These are phyloP conservation scores for Suillus lakei DNA, from an alignment of 768 basidiomycete species.

Conservation along the genomic window DNA sequence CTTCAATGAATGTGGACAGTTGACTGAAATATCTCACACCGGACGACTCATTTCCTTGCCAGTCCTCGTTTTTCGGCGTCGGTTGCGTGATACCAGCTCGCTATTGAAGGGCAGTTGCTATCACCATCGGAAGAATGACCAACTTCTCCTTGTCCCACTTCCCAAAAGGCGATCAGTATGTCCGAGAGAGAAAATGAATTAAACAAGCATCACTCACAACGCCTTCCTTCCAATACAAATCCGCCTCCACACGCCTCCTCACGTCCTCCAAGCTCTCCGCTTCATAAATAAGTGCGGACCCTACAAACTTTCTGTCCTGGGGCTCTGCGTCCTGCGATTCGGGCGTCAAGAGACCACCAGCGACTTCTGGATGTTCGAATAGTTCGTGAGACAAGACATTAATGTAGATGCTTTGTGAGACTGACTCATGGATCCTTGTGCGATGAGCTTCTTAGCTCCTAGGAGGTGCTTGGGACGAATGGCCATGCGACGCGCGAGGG, in stretches of 20 bases:
- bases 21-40: background rate
- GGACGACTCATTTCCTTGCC: background rate
- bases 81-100: conserved; percentile 27
- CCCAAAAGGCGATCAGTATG: conserved; percentile 4
- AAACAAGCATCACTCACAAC: conserved; percentile 41
- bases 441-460: conserved; percentile 44
- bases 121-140: conserved; percentile 49
- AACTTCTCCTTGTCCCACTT: conserved; percentile 66
- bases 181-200: background rate
- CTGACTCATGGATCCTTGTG: conserved; percentile 57
- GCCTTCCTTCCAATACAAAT: conserved; percentile 46
- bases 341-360: conserved; percentile 61
- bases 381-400: conserved; percentile 14
- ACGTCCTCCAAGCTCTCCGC: conserved; percentile 55
- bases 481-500: conserved; percentile 58
- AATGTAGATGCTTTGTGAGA: conserved; percentile 3
- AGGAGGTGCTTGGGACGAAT: conserved; percentile 59
- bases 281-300: conserved; percentile 61
- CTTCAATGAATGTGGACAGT: no score
- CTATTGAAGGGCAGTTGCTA: conserved; percentile 41
- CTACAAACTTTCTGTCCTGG: conserved; percentile 60
- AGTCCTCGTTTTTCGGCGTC: conserved; percentile 23
- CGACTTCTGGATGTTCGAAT: conserved; percentile 48
- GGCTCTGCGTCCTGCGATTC: conserved; percentile 54
- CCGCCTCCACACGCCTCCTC: conserved; percentile 43